phyloP scores from a whole-genome alignment of 1,139 yeast species.

The Blastobotrys elegans region DNA sequence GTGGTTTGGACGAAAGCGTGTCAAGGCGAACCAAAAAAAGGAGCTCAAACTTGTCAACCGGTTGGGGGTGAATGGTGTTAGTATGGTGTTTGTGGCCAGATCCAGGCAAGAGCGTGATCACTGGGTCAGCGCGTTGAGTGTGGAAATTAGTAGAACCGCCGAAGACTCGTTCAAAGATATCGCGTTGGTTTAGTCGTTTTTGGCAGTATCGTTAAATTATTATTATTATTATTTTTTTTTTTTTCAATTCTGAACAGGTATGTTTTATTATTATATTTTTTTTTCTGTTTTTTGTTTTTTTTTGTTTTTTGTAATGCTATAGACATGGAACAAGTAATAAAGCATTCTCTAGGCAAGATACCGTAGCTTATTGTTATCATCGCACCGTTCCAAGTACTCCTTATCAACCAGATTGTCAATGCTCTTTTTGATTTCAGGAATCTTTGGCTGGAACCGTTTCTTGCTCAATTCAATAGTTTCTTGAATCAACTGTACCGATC shows the following conservation, averaged over 20 bases:
- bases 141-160: slow-evolving; percentile 57
- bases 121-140: slow-evolving; percentile 67
- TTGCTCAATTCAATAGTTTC: slow-evolving; percentile 87
- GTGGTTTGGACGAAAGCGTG: slow-evolving; percentile 70
- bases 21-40: slow-evolving; percentile 11
- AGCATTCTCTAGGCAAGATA: slow-evolving; percentile 72
- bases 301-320: too few relatives aligned
- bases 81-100: slow-evolving; percentile 71
- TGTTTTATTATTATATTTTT: too few relatives aligned
- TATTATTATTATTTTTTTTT: neutral
- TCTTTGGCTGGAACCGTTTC: slow-evolving; percentile 78
- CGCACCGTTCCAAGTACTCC: slow-evolving; percentile 76
- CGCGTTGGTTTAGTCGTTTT: neutral
- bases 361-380: slow-evolving; percentile 68
- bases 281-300: too few relatives aligned
- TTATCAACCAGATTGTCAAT: slow-evolving; percentile 82
- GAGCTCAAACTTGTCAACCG: slow-evolving; percentile 34
- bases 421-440: slow-evolving; percentile 80
- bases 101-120: slow-evolving; percentile 77
- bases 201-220: neutral
- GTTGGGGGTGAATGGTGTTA: slow-evolving; percentile 63
- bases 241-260: too few relatives aligned
- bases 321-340: too few relatives aligned
- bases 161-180: slow-evolving; percentile 26
- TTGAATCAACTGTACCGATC: slow-evolving; percentile 75